Conservation (phyloP, 345 rosid species). For the Corchorus olitorius region DNA sequence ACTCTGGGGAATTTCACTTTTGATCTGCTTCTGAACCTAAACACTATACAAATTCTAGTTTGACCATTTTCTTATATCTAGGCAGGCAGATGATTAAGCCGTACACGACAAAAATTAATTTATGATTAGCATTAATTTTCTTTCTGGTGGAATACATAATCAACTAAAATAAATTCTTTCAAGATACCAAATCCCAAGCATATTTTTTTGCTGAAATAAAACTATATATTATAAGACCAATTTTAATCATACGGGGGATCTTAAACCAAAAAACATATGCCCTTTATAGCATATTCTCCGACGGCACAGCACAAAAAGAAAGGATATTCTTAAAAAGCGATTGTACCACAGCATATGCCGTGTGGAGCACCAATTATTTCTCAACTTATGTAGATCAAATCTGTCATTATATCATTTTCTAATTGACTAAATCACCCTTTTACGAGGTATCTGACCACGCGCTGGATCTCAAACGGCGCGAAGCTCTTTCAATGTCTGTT, state of each 20-base stretch:
- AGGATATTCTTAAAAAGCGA: conserved; percentile 15
- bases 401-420: neutral
- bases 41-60: neutral
- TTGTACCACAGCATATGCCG: conserved; percentile 5
- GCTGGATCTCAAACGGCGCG: too few relatives aligned
- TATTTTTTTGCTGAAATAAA: too few relatives aligned
- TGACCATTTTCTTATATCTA: neutral
- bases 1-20: neutral
- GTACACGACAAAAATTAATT: conserved; percentile 13
- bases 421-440: neutral
- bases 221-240: neutral
- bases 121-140: neutral
- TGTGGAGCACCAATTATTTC: neutral
- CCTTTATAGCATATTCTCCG: conserved; percentile 19
- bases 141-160: conserved; percentile 2
- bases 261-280: neutral
- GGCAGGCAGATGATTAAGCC: neutral
- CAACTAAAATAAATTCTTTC: neutral
- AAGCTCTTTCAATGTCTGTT: too few relatives aligned
- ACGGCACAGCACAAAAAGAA: neutral
- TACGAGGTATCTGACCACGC: too few relatives aligned
- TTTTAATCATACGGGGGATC: neutral
- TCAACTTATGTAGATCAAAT: neutral
- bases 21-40: neutral
- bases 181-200: neutral